These are phyloP conservation scores for Phialophora expanda DNA, from an alignment of 2,329 filamentous ascomycete species.

Conservation along the genomic window DNA sequence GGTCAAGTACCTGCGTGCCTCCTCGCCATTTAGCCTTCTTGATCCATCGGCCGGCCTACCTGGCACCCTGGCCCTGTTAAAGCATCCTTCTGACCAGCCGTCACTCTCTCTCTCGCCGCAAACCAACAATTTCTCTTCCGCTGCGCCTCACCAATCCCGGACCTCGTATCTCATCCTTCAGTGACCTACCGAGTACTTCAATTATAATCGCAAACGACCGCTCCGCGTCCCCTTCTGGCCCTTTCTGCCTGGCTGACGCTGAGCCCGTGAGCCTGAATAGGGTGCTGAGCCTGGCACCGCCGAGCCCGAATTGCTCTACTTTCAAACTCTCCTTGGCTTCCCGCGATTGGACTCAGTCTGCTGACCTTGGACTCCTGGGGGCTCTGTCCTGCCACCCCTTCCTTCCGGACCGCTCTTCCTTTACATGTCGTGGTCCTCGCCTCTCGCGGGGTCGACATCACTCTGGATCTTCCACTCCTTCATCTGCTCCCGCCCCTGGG, in stretches of 20 bases:
- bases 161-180: constrained; percentile 26
- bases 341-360: constrained; percentile 12
- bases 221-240: constrained; percentile 13
- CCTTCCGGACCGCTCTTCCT: constrained; percentile 22
- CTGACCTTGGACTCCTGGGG: constrained; percentile 19
- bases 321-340: not conserved
- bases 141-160: constrained; percentile 29
- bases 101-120: not conserved
- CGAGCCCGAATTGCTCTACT: not conserved
- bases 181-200: not conserved
- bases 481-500: constrained; percentile 26
- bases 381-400: constrained; percentile 30
- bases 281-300: not conserved
- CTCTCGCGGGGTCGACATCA: constrained; percentile 32
- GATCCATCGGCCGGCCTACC: not conserved
- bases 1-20: constrained; percentile 8
- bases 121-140: not conserved
- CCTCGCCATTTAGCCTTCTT: not conserved
- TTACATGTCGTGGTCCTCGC: constrained; percentile 35
- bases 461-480: constrained; percentile 30
- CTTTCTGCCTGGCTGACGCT: constrained; percentile 17
- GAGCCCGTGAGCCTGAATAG: constrained; percentile 15
- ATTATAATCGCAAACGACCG: constrained; percentile 9
- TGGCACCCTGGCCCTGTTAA: not conserved
- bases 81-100: constrained; percentile 1